Evolutionary conservation across 108 stramenopile genomes (phyloP).

Genomic region (Cylindrotheca fusiformis): DNA sequence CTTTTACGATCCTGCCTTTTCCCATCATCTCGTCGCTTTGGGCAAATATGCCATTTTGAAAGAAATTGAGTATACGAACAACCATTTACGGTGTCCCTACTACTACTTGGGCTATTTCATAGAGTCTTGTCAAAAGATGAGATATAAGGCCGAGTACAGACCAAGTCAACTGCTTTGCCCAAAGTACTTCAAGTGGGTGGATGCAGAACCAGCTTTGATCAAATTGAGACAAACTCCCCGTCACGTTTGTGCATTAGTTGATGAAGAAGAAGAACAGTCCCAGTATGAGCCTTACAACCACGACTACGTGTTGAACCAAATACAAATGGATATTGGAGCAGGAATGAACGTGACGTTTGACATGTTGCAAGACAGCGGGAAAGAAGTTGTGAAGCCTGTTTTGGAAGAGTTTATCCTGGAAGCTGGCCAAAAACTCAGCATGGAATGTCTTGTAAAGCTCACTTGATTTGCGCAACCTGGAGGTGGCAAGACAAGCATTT

Average conservation of each 20-base stretch:
- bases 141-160: conserved; percentile 95
- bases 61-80: conserved; percentile 88
- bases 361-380: conserved; percentile 66
- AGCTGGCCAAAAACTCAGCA: conserved; percentile 47
- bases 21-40: conserved; percentile 59
- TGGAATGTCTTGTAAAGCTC: conserved; percentile 52
- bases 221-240: conserved; percentile 23
- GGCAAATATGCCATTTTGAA: conserved; percentile 92
- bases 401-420: conserved; percentile 58
- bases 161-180: conserved; percentile 93
- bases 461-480: too few species aligned
- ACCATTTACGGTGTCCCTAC: conserved; percentile 48
- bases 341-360: conserved; percentile 44
- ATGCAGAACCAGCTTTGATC: conserved; percentile 57
- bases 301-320: conserved; percentile 11
- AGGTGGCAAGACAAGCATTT: too few species aligned
- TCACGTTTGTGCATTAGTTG: conserved; percentile 20
- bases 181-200: conserved; percentile 70
- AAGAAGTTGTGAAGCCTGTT: conserved; percentile 61
- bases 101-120: conserved; percentile 98
- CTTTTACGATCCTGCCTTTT: conserved; percentile 90
- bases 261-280: conserved; percentile 9
- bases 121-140: conserved; percentile 92
- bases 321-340: conserved; percentile 60
- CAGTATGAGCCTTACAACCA: not conserved